Percentiles rank a stretch among this genome's conserved stretches.
phyloP scores from a whole-genome alignment of 2,329 filamentous ascomycete species.

The Rutstroemia sp. region DNA sequence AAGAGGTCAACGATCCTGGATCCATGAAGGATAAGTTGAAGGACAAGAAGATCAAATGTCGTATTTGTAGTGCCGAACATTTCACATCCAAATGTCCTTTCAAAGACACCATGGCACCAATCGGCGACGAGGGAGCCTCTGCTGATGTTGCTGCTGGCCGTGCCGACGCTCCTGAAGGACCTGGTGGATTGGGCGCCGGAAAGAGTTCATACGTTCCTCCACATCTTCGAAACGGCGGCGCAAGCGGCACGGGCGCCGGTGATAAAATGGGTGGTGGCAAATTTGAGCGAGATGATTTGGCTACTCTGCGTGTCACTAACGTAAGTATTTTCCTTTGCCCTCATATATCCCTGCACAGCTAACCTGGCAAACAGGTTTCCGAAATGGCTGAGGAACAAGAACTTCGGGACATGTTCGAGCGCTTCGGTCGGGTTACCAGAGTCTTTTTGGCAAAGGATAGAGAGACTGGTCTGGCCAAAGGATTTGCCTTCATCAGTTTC shows the following conservation, averaged over 20 bases:
- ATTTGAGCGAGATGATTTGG: slow-evolving; percentile 92
- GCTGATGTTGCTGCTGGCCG: slow-evolving; percentile 47
- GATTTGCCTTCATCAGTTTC: slow-evolving; percentile 98
- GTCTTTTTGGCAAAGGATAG: slow-evolving; percentile 98
- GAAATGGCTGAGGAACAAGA: slow-evolving; percentile 96
- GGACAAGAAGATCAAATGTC: slow-evolving; percentile 99
- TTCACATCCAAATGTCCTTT: slow-evolving; percentile 98
- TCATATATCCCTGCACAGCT: slow-evolving; percentile 1
- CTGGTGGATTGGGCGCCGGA: slow-evolving; percentile 53
- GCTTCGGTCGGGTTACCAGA: slow-evolving; percentile 91
- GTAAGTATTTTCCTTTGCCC: slow-evolving; percentile 47
- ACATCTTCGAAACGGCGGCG: slow-evolving; percentile 68
- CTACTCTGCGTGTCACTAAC: slow-evolving; percentile 95
- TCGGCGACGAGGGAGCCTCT: slow-evolving; percentile 49
- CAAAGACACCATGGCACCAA: slow-evolving; percentile 98
- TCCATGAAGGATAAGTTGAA: slow-evolving; percentile 77
- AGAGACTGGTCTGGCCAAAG: slow-evolving; percentile 93
- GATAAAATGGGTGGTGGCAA: slow-evolving; percentile 84
- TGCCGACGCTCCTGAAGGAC: slow-evolving; percentile 36
- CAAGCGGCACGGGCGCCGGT: slow-evolving; percentile 50
- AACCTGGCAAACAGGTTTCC: slow-evolving; percentile 56
- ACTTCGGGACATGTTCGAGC: slow-evolving; percentile 95
- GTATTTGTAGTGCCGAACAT: slow-evolving; percentile 98
- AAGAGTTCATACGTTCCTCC: slow-evolving; percentile 91
- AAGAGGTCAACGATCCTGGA: slow-evolving; percentile 70